phyloP scores from a whole-genome alignment of 1,284 basidiomycete species.

The Apiotrichum veenhuisii region DNA sequence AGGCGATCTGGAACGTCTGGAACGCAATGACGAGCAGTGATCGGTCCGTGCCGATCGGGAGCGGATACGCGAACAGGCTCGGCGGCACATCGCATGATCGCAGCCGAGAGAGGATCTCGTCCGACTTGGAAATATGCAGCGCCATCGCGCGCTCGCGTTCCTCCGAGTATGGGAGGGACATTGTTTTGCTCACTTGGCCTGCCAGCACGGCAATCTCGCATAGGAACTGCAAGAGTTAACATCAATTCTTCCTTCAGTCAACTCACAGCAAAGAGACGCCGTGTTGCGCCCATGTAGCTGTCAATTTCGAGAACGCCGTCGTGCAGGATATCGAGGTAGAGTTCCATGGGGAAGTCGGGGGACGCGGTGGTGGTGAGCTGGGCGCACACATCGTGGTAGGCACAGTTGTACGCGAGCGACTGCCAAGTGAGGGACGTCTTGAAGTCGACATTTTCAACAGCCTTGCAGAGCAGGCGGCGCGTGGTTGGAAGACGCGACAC shows the following conservation, averaged over 20 bases:
- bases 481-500: constrained; percentile 19
- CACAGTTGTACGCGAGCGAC: constrained; percentile 26
- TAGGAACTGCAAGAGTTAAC: constrained; percentile 17
- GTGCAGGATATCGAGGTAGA: constrained; percentile 27
- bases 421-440: constrained; percentile 19
- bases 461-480: constrained; percentile 14
- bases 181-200: constrained; percentile 15
- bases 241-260: too few species aligned
- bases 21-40: constrained; percentile 27
- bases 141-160: constrained; percentile 8
- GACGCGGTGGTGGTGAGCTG: constrained; percentile 20
- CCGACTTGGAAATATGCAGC: constrained; percentile 8
- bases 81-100: constrained; percentile 8
- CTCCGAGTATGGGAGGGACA: constrained; percentile 4
- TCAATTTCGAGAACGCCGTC: constrained; percentile 25
- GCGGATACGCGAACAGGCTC: constrained; percentile 12
- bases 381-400: constrained; percentile 31
- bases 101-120: constrained; percentile 9
- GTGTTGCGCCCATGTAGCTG: constrained; percentile 31
- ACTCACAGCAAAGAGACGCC: constrained; percentile 27
- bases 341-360: constrained; percentile 26
- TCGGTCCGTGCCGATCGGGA: constrained; percentile 20
- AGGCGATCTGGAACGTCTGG: constrained; percentile 31
- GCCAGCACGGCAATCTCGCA: constrained; percentile 26
- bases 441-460: constrained; percentile 17